Conservation (phyloP, 208 protist genomes). For the Leptomonas pyrrhocoris region DNA sequence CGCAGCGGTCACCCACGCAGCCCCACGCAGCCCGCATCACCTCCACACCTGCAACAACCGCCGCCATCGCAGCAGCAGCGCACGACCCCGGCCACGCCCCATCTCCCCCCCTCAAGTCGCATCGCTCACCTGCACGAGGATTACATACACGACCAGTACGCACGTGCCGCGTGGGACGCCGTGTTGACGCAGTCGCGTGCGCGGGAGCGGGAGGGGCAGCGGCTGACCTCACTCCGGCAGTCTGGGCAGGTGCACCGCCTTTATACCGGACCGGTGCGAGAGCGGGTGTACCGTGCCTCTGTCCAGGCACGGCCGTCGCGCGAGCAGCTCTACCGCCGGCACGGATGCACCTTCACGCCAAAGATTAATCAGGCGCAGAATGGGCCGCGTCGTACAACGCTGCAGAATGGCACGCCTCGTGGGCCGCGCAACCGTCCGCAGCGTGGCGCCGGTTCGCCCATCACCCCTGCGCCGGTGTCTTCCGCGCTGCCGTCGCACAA, state of each 20-base stretch:
- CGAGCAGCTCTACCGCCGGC: constrained; percentile 12
- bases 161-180: constrained; percentile 21
- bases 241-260: constrained; percentile 34
- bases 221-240: constrained; percentile 19
- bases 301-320: background rate
- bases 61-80: background rate
- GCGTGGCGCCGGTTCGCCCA: background rate
- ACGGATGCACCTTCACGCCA: constrained; percentile 39
- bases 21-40: background rate
- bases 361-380: constrained; percentile 25
- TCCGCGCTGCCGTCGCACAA: constrained; percentile 5
- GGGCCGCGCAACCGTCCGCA: background rate
- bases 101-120: background rate
- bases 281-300: constrained; percentile 16
- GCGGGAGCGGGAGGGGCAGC: constrained; percentile 7
- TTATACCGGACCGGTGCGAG: constrained; percentile 34
- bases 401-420: background rate
- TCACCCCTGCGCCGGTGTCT: background rate
- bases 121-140: constrained; percentile 27
- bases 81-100: background rate
- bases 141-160: constrained; percentile 24
- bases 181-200: constrained; percentile 16
- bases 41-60: too few species aligned
- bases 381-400: background rate
- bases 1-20: background rate